These are phyloP conservation scores for Rhododendron molle DNA, from an alignment of 148 eudicot species.

Conservation along the genomic window DNA sequence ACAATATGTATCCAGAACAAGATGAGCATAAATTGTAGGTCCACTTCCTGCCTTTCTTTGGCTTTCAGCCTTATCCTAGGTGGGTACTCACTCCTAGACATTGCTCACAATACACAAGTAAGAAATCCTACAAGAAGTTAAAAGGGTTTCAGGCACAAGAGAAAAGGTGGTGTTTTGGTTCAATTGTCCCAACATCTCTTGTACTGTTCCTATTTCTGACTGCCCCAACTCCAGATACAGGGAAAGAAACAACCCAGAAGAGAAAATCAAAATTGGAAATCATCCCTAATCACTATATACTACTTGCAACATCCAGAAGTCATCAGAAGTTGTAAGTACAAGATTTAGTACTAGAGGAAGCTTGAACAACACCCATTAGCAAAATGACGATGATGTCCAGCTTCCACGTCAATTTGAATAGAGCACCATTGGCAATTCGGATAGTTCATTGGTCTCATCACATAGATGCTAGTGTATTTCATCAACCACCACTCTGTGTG, in stretches of 20 bases:
- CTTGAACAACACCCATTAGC: neutral
- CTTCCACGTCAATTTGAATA: neutral
- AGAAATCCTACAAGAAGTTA: neutral
- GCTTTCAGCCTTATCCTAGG: slow-evolving; percentile 3
- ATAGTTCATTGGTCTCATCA: neutral
- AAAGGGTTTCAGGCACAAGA: neutral
- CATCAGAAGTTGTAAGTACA: neutral
- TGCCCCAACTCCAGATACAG: neutral
- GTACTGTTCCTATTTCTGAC: neutral
- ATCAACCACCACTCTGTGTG: slow-evolving; percentile 58
- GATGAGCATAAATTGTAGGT: neutral
- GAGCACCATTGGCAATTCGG: neutral
- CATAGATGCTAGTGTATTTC: neutral
- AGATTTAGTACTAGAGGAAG: neutral
- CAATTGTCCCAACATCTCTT: neutral
- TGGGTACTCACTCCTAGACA: neutral
- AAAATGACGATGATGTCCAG: neutral
- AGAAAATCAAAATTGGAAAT: neutral
- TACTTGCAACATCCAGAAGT: neutral
- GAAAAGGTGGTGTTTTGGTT: neutral
- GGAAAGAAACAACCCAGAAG: neutral
- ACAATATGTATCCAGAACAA: neutral
- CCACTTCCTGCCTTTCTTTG: neutral
- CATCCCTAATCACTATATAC: neutral
- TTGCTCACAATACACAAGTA: neutral